These are phyloP conservation scores for Antarctomyces pellizariae DNA, from an alignment of 495 filamentous ascomycete species.

Conservation along the genomic window DNA sequence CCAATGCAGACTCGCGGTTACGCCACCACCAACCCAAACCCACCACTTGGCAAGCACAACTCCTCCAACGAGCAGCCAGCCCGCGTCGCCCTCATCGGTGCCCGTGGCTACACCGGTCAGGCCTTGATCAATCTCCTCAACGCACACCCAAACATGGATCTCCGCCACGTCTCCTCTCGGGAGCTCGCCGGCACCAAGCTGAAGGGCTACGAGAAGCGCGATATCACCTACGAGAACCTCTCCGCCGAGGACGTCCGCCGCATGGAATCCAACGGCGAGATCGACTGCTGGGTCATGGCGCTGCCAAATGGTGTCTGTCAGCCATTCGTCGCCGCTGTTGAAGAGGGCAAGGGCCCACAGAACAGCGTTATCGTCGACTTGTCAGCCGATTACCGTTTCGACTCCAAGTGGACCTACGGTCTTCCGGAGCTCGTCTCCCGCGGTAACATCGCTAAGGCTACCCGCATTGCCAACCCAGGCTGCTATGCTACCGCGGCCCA, in stretches of 20 bases:
- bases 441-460: slow-evolving; percentile 55
- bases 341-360: slow-evolving; percentile 33
- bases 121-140: slow-evolving; percentile 79
- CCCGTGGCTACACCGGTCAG: slow-evolving; percentile 89
- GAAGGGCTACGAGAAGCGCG: slow-evolving; percentile 77
- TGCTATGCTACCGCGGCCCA: slow-evolving; percentile 97
- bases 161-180: slow-evolving; percentile 82
- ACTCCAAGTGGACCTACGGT: slow-evolving; percentile 81
- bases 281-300: slow-evolving; percentile 98
- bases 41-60: slow-evolving; percentile 85
- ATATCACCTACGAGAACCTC: slow-evolving; percentile 84
- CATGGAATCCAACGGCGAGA: slow-evolving; percentile 77
- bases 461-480: slow-evolving; percentile 79
- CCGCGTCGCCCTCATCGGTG: slow-evolving; percentile 78
- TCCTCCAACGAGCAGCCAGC: slow-evolving; percentile 60
- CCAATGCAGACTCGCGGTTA: slow-evolving; percentile 18
- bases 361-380: slow-evolving; percentile 79
- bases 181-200: slow-evolving; percentile 81
- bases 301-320: slow-evolving; percentile 93
- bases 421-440: slow-evolving; percentile 72
- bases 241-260: slow-evolving; percentile 70
- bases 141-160: slow-evolving; percentile 79
- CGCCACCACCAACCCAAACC: slow-evolving; percentile 79
- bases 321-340: slow-evolving; percentile 81
- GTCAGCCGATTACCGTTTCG: slow-evolving; percentile 87